Percentiles rank a stretch among this genome's conserved stretches.
Evolutionary conservation across 163 green algal genomes (phyloP).

Genomic region (Coccomyxa subellipsoidea): DNA sequence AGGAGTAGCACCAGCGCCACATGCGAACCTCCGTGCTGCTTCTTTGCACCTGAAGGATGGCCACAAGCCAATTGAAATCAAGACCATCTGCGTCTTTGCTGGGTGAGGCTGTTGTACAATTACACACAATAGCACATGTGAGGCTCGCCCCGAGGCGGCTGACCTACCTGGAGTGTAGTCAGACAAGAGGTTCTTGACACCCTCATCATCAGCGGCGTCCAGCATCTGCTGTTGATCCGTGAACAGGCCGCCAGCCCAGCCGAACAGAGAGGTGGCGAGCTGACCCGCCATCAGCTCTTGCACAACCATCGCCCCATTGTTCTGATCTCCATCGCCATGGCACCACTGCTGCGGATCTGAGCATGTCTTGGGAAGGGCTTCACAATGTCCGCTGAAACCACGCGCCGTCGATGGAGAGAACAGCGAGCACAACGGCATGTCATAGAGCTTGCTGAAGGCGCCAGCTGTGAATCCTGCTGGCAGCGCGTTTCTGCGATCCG

Average conservation of each 20-base stretch:
- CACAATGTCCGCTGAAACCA: slow-evolving; percentile 19
- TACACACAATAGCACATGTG: too few species aligned
- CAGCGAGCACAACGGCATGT: slow-evolving; percentile 21
- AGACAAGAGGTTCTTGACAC: background rate
- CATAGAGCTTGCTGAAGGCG: slow-evolving; percentile 27
- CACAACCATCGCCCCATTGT: background rate
- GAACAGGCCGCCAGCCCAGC: background rate
- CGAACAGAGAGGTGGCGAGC: background rate
- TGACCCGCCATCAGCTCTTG: slow-evolving; percentile 6
- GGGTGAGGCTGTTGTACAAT: too few species aligned
- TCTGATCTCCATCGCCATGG: background rate
- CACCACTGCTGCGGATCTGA: background rate
- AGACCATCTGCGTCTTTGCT: too few species aligned
- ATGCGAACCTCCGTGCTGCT: background rate
- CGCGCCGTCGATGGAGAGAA: background rate
- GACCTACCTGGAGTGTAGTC: background rate
- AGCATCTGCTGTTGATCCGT: background rate
- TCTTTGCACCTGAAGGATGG: background rate
- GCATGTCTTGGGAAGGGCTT: slow-evolving; percentile 4
- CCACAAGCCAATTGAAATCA: too few species aligned
- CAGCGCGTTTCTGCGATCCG: slow-evolving; percentile 1
- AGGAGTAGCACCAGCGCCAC: background rate
- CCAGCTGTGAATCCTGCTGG: slow-evolving; percentile 12
- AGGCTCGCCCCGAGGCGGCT: background rate
- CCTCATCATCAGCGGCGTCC: background rate